Conservation (phyloP, 208 protist genomes). For the Crithidia brevicula region DNA sequence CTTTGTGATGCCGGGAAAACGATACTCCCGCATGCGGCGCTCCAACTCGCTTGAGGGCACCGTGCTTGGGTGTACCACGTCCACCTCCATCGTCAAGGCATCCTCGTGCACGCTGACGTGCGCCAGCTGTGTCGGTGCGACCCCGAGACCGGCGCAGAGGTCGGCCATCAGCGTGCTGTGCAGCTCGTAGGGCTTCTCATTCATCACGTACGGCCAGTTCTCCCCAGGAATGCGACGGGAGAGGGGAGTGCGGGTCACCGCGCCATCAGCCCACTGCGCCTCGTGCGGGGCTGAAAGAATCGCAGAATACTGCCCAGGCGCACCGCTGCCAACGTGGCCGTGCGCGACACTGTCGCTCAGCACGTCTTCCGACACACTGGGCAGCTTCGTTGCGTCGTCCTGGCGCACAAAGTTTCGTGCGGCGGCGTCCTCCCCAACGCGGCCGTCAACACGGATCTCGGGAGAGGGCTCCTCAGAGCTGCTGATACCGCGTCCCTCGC, state of each 20-base stretch:
- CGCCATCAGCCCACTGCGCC: not conserved
- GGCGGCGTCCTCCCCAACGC: not conserved
- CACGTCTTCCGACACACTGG: not conserved
- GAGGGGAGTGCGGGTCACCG: conserved; percentile 27
- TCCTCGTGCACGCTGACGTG: conserved; percentile 30
- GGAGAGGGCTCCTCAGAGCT: not conserved
- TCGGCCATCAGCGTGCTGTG: conserved; percentile 48
- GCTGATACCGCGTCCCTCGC: not conserved
- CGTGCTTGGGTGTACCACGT: conserved; percentile 45
- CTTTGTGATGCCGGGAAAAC: conserved; percentile 39
- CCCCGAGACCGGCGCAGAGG: conserved; percentile 41
- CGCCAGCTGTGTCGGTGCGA: conserved; percentile 44
- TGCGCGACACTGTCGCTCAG: conserved; percentile 2
- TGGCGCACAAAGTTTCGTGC: conserved; percentile 16
- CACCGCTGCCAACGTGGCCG: not conserved
- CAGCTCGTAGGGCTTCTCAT: conserved; percentile 57
- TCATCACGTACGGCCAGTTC: conserved; percentile 58
- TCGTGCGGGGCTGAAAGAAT: conserved; percentile 17
- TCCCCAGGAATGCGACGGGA: conserved; percentile 45
- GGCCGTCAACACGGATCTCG: not conserved
- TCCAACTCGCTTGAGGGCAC: conserved; percentile 41
- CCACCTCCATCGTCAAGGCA: conserved; percentile 37
- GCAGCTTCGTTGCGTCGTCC: conserved; percentile 15
- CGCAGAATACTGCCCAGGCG: not conserved
- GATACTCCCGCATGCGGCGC: conserved; percentile 43